Evolutionary conservation across 1,139 yeast genomes (phyloP), one percentile per base, ranked within the genome.

Genomic region (Spencermartinsiella ligniputridi): DNA sequence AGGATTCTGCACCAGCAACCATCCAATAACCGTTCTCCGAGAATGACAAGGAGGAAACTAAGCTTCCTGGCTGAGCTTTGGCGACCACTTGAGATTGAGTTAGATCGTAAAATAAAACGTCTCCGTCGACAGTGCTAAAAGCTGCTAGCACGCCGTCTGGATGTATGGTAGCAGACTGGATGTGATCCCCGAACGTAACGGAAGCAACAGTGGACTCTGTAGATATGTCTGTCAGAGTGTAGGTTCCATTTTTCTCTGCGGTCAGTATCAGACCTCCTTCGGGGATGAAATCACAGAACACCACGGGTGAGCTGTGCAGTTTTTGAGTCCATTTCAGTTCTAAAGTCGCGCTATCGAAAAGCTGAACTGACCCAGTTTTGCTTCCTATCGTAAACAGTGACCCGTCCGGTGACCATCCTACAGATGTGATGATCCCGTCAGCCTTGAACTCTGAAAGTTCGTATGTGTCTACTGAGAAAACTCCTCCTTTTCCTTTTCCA

Each of bases 21-120:
- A 83, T 62, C 83, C 88, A 82, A 62, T 81, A 83, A 3, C 94
- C 94, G 57, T 84, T 84, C 21, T 74, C 68, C 6, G 84, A 82
- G 66, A 84, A 84, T 39, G 62, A 58, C 1, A 83, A 55, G 17
- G 68, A 63, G 3, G 63, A 54, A 3, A 79, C 69, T 3, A 53
- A 52, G 9, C 74, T 54, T 1, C 52, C 49, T 6, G 50, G 51
- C 18, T 54, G 50, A n/a, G 78, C 57, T 1, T 68, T 64, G 0
- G 78, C 70, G 2, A 69, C 75, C 20, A 64, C 49, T 13, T 61
- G 45, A 2, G 74, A 73, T 17, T 63, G 65, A 11, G 72, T 62
- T 19, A 79, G 52, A 47, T 75, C 76, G 52, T 66, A 70, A 4
- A 81, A 64, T 3, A 62, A 57, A 8, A 79, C 67, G 4, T 63